Evolutionary conservation across 179 eudicot species (phyloP), one percentile per base, ranked within the genome.

Genomic region (Patellifolia procumbens): DNA sequence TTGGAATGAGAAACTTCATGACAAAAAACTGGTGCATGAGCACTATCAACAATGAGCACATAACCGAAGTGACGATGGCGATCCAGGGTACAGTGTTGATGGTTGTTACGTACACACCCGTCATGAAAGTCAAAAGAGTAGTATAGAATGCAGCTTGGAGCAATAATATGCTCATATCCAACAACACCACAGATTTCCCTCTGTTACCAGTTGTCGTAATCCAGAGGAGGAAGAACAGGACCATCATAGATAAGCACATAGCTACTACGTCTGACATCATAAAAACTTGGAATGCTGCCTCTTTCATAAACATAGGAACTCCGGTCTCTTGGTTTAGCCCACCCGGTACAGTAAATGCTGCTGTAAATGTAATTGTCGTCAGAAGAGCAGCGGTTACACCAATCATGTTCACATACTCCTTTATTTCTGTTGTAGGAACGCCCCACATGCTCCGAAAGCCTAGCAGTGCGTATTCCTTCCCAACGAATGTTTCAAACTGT

Each of bases 211-310:
- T 71, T 24, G 81, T 63, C 76, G 72, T 78, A 43, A 61, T 52
- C 81, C 76, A 72, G 11, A 72, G 46, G 1, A 78, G 81, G 26
- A 76, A 78, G 26, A 72, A 78, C 3, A 71, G 22, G 5, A 78
- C 76, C 61, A 78, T 72, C 70, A 78, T 62, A 2, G 81, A 62
- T 17, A 60, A 39, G 51, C 81, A 78, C 81, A 78, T 78, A 11
- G n/a, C n/a, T n/a, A n/a, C n/a, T n/a, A n/a, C n/a, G n/a, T n/a
- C n/a, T n/a, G n/a, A n/a, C n/a, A n/a, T n/a, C n/a, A n/a, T n/a
- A n/a, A n/a, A n/a, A n/a, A n/a, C n/a, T n/a, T n/a, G n/a, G n/a
- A n/a, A n/a, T n/a, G n/a, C n/a, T n/a, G n/a, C n/a, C n/a, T n/a
- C n/a, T n/a, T n/a, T n/a, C n/a, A n/a, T n/a, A n/a, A n/a, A n/a